These are phyloP conservation scores for Halteria grandinella DNA, from an alignment of 73 alveolate species.

Conservation along the genomic window DNA sequence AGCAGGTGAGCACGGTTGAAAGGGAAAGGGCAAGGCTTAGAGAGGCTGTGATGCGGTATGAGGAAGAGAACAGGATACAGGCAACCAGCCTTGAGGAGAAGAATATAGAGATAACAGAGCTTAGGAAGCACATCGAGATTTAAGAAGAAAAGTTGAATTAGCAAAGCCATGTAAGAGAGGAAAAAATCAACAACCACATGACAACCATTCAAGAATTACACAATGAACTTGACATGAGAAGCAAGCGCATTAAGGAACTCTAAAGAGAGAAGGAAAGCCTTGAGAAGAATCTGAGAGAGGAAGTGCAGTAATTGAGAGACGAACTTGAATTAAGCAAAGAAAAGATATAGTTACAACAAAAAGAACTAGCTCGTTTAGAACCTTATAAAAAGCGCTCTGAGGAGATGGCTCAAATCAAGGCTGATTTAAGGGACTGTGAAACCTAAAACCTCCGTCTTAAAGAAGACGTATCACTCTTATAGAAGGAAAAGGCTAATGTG, in stretches of 20 bases:
- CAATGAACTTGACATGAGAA: constrained; percentile 37
- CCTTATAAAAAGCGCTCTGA: constrained; percentile 44
- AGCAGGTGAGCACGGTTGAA: constrained; percentile 12
- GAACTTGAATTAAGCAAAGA: constrained; percentile 55
- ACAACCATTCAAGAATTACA: constrained; percentile 31
- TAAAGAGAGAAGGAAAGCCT: constrained; percentile 28
- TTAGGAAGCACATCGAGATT: constrained; percentile 37
- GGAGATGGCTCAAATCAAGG: constrained; percentile 42
- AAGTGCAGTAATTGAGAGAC: constrained; percentile 29
- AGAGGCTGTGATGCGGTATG: not conserved
- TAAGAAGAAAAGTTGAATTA: constrained; percentile 13
- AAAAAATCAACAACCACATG: constrained; percentile 5
- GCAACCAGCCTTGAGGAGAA: constrained; percentile 23
- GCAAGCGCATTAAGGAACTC: constrained; percentile 48
- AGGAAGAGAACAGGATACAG: constrained; percentile 33
- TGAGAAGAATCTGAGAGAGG: constrained; percentile 50
- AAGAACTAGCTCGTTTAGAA: constrained; percentile 48
- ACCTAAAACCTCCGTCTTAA: constrained; percentile 22
- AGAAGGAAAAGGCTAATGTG: constrained; percentile 31
- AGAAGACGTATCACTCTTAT: constrained; percentile 11
- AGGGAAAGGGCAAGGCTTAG: constrained; percentile 34
- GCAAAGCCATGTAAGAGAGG: constrained; percentile 26
- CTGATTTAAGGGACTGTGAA: constrained; percentile 32
- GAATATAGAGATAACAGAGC: constrained; percentile 26
- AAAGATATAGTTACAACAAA: constrained; percentile 13